A percentile compares a stretch with the other conserved stretches of the same genome.
phyloP scores from a whole-genome alignment of 768 basidiomycete genomes.

The Suillus weaverae region DNA sequence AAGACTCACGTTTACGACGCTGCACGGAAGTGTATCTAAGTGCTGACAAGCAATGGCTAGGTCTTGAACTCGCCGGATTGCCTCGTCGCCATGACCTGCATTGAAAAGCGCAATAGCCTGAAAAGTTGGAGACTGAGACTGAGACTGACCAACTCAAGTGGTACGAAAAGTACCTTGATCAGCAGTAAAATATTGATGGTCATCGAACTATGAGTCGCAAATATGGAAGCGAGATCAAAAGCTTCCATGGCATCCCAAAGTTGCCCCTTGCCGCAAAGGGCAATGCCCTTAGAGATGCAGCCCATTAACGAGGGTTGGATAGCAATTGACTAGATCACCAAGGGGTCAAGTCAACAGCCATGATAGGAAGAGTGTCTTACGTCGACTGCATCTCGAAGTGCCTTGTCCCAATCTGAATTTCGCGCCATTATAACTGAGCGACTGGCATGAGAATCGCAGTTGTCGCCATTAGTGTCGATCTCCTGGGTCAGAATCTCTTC shows the following conservation, averaged over 20 bases:
- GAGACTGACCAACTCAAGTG: background rate
- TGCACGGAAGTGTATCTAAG: background rate
- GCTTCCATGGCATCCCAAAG: background rate
- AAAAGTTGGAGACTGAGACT: background rate
- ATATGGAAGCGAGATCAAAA: background rate
- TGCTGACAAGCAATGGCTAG: background rate
- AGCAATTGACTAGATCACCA: background rate
- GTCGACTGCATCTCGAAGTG: background rate
- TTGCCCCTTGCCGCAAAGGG: background rate
- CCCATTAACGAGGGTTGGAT: background rate
- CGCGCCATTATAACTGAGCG: background rate
- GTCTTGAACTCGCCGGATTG: background rate
- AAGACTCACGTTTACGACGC: background rate
- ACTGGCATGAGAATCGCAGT: background rate
- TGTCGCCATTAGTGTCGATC: background rate
- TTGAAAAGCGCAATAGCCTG: constrained; percentile 1
- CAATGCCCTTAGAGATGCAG: background rate
- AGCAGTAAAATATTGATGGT: background rate
- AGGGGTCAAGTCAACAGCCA: background rate
- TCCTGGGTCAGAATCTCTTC: background rate
- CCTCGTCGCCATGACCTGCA: background rate
- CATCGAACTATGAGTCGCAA: background rate
- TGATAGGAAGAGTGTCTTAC: background rate
- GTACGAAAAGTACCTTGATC: background rate
- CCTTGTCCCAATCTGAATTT: background rate